These are phyloP conservation scores for Vicia sativa DNA, from an alignment of 306 rosid genomes.

Conservation along the genomic window DNA sequence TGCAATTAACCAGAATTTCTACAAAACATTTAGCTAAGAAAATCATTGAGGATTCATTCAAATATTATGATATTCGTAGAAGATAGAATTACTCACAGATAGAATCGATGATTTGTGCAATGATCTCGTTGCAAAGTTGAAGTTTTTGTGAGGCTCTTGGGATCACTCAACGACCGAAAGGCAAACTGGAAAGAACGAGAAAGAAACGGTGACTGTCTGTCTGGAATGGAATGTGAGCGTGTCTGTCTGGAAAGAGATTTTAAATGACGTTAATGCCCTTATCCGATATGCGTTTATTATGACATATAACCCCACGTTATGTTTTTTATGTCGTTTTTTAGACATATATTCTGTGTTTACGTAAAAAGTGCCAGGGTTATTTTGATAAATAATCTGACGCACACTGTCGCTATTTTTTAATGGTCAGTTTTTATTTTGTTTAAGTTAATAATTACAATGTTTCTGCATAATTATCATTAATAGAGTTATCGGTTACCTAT, in stretches of 20 bases:
- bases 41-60: background rate
- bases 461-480: too few species aligned
- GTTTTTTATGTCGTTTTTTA: background rate
- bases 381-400: too few species aligned
- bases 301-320: slow-evolving; percentile 17
- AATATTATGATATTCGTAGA: slow-evolving; percentile 9
- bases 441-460: too few species aligned
- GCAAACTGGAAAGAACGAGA: background rate
- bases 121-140: slow-evolving; percentile 27
- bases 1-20: background rate
- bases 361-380: too few species aligned
- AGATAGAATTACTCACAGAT: slow-evolving; percentile 45
- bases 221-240: background rate
- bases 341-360: background rate
- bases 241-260: background rate
- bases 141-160: slow-evolving; percentile 28
- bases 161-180: slow-evolving; percentile 24
- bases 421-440: too few species aligned
- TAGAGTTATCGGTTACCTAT: too few species aligned
- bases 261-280: slow-evolving; percentile 36
- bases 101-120: slow-evolving; percentile 32
- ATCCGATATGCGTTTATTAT: background rate
- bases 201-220: slow-evolving; percentile 9
- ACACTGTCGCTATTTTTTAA: too few species aligned
- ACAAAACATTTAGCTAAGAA: background rate